Base-by-base conservation (phyloP, 805 yeast genomes). In the Pachysolen tannophilus region DNA sequence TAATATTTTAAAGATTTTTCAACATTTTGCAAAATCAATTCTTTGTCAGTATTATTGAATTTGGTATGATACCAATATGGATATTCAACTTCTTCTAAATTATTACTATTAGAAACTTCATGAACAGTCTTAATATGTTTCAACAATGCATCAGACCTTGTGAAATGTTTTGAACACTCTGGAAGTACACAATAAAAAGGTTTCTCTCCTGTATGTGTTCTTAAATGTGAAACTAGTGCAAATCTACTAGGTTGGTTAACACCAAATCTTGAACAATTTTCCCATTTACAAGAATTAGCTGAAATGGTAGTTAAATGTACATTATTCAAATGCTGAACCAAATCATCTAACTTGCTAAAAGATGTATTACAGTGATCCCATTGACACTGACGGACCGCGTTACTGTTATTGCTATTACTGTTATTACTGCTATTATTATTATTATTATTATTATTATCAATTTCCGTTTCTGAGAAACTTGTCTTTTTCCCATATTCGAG, bases 21-120 rank as follows among this genome's bases (percentile, higher is more conserved):
- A 49, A 78, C 75, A 38, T 85, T 69, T 56, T 72, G 79, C 56
- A 68, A 75, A 49, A 88, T 82, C 49, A 83, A 66, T 33, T 69
- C 73, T 45, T 71, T 71, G 63, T 88, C 97, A 45, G 72, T 90
- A 18, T 71, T 79, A 33, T 77, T 75, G n/a, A n/a, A n/a, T n/a
- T n/a, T n/a, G n/a, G n/a, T n/a, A n/a, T n/a, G 10, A 20, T 23
- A 35, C 42, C 42, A 39, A 37, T 38, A 39, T 18, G 42, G 42
- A 20, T 30, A 26, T 14, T 30, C 23, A 27, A 23, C 38, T 8
- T 26, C 25, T n/a, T 38, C 34, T 16, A 47, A 29, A 23, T 41
- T 44, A 23, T 41, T 46, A 6, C 54, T 40, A 15, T 26, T 15
- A n/a, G 52, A 70, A 29, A 72, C 58, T 37, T 72, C 75, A 49